Evolutionary conservation across 306 rosid genomes (phyloP).

Genomic region (Vachellia pachyceras): DNA sequence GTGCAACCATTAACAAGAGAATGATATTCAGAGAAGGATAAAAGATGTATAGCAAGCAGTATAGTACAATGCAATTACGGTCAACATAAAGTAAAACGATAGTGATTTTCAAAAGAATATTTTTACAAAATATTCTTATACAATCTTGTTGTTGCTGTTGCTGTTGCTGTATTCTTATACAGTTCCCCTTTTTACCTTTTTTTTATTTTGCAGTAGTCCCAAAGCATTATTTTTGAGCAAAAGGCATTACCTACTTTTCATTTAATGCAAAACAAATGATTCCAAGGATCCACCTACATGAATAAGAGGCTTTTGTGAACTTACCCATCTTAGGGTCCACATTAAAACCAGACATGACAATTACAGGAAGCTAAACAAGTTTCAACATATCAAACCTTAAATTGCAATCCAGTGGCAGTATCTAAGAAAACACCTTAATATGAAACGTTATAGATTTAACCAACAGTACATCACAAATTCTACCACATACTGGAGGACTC

Average conservation of each 20-base stretch:
- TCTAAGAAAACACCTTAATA: conserved; percentile 30
- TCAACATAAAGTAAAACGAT: conserved; percentile 8
- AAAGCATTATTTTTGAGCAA: background rate
- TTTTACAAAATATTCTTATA: conserved; percentile 11
- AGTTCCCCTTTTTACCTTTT: background rate
- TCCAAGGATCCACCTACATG: background rate
- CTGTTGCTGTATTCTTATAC: too few relatives aligned
- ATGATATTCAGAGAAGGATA: conserved; percentile 25
- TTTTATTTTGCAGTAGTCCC: background rate
- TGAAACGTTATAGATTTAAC: background rate
- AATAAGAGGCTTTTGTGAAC: background rate
- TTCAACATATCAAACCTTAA: conserved; percentile 34
- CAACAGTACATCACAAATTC: conserved; percentile 32
- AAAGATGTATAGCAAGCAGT: conserved; percentile 1
- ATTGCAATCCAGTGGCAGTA: conserved; percentile 9
- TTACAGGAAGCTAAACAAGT: conserved; percentile 32
- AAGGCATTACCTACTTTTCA: background rate
- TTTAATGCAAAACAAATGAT: background rate
- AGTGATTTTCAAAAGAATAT: background rate
- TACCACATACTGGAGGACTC: conserved; percentile 18
- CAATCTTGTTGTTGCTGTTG: background rate
- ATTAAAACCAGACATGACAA: conserved; percentile 18
- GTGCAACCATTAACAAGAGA: conserved; percentile 25
- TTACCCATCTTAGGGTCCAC: conserved; percentile 38
- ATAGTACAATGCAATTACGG: background rate